Evolutionary conservation across 176 grass and related monocot species (phyloP).

Genomic region (bread wheat (Triticum aestivum)): IWGSC_CS_RefSeq_v2.1 NC_057796.1:116952073-116952572

Average conservation of each 20-base stretch:
- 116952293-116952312: conserved; percentile 99
- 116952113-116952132: conserved; percentile 95
- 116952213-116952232: not conserved
- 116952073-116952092: conserved; percentile 96
- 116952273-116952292: conserved; percentile 97
- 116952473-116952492: conserved; percentile 32
- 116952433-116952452: conserved; percentile 96
- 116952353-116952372: conserved; percentile 99
- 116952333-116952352: conserved; percentile 95
- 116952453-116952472: conserved; percentile 49
- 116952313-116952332: conserved; percentile 98
- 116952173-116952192: conserved; percentile 37
- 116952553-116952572: conserved; percentile 99
- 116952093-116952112: conserved; percentile 99
- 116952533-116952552: conserved; percentile 41
- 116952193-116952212: not conserved
- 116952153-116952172: conserved; percentile 99
- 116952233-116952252: conserved; percentile 99
- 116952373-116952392: conserved; percentile 99
- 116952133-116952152: conserved; percentile 98
- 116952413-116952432: conserved; percentile 99
- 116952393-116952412: conserved; percentile 99
- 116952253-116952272: conserved; percentile 99
- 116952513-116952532: not conserved
- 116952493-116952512: conserved; percentile 6